Evolutionary conservation across 305 asterid species (phyloP).

Genomic region (Plantago coronopus): DNA sequence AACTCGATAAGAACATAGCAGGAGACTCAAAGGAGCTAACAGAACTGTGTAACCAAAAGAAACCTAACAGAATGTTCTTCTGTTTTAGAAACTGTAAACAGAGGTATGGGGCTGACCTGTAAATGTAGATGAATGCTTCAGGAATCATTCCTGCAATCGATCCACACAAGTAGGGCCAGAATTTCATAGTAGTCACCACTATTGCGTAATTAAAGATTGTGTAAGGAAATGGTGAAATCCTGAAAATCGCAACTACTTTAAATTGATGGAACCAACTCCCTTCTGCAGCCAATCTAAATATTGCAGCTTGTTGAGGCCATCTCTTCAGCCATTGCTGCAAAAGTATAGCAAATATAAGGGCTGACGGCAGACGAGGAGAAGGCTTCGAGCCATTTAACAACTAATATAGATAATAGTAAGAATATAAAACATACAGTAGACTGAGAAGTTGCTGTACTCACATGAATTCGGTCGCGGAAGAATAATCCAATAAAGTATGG

Average conservation of each 20-base stretch:
- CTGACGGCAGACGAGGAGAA: neutral
- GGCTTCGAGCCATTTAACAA: neutral
- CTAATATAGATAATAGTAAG: neutral
- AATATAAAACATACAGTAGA: neutral
- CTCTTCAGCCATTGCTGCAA: conserved; percentile 72
- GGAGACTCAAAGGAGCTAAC: too few relatives aligned
- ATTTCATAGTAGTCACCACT: conserved; percentile 72
- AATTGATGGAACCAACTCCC: conserved; percentile 78
- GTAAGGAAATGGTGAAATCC: conserved; percentile 89
- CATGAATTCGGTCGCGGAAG: conserved; percentile 70
- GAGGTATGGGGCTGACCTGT: conserved; percentile 44
- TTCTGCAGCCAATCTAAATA: conserved; percentile 78
- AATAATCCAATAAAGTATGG: conserved; percentile 72
- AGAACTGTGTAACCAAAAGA: too few relatives aligned
- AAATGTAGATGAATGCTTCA: conserved; percentile 76
- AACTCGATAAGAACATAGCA: too few relatives aligned
- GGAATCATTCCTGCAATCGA: conserved; percentile 86
- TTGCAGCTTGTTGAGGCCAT: conserved; percentile 78
- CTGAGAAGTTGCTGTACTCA: conserved; percentile 28
- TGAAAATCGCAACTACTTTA: conserved; percentile 71
- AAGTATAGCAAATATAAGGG: conserved; percentile 16
- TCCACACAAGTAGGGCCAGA: conserved; percentile 76
- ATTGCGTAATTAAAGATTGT: conserved; percentile 78
- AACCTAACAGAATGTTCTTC: too few relatives aligned
- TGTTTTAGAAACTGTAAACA: conserved; percentile 1